Base-by-base conservation (phyloP, 805 yeast species). In the Limtongozyma cylindracea region DNA sequence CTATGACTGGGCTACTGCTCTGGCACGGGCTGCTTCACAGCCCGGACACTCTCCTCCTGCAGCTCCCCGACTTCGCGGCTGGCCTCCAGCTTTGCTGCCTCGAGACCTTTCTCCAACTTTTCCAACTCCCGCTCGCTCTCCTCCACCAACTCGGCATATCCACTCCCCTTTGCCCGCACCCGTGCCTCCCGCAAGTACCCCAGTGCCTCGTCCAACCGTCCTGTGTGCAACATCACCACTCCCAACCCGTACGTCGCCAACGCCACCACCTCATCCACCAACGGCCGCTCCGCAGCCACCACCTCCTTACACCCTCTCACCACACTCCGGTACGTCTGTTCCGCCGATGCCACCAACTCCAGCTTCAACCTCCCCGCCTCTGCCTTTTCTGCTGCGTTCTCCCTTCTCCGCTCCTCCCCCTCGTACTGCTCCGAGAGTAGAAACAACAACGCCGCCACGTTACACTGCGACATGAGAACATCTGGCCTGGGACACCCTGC, bases 211-310 rank as follows among this genome's bases (percentile, higher is more conserved):
- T 50, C 55, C 25, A 59, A 49, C 8, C 66, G 45, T 1, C 68
- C 60, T 20, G 50, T 36, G 32, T 74, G 76, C n/a, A 70, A 43
- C 20, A 61, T 55, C 8, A 77, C 55, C 4, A 80, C 91, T 2
- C 94, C 96, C 19, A 76, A 49, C 0, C 93, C 91, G 37, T 73
- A 82, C 0, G 78, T 64, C 1, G 92, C 65, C 38, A 82, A 50
- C 0, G 91, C 88, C 19, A 72, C 64, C 1, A 73, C 63, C 29
- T 73, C 77, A 16, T 61, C 56, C 8, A 71, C 43, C 5, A 24
- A 19, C n/a, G 19, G 18, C 16, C 30, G 29, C 8, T 16, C 12
- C 18, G 23, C 31, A 26, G 13, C 29, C 4, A 48, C 27, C 23
- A 48, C 41, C 19, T 31, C 32, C 10, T 38, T 31, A 23, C 35